Conservation (phyloP, 2,329 filamentous ascomycete species). For the Apiospora arundinis region DNA sequence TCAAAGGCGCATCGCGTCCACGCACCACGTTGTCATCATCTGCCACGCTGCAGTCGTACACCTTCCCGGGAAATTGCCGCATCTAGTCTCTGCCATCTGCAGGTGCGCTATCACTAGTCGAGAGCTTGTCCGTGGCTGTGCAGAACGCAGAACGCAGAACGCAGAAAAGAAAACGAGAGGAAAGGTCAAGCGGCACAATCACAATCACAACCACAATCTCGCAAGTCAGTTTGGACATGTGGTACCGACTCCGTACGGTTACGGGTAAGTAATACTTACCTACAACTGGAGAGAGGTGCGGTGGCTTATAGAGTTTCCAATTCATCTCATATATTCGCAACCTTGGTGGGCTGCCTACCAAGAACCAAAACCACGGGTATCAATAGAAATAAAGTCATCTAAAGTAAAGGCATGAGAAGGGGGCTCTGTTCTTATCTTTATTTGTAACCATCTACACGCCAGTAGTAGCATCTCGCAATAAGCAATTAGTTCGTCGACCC, state of each 20-base stretch:
- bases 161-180: not conserved
- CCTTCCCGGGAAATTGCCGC: slow-evolving; percentile 17
- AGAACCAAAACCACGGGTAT: too few relatives aligned
- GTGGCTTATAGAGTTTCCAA: not conserved
- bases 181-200: not conserved
- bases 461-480: not conserved
- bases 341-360: not conserved
- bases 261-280: too few relatives aligned
- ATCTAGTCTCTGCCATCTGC: slow-evolving; percentile 9
- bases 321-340: not conserved
- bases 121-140: slow-evolving; percentile 3
- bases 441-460: not conserved
- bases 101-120: slow-evolving; percentile 7
- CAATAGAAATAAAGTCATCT: too few relatives aligned
- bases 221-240: not conserved
- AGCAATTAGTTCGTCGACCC: not conserved
- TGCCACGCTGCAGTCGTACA: slow-evolving; percentile 5
- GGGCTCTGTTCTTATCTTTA: not conserved
- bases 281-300: not conserved
- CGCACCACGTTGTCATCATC: slow-evolving; percentile 15
- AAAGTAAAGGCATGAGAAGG: not conserved
- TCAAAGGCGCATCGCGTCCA: slow-evolving; percentile 5
- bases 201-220: too few relatives aligned
- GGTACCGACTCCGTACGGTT: not conserved
- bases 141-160: not conserved